Percentiles rank a stretch among this genome's conserved stretches.
These are phyloP conservation scores for Diaporthe ampelina DNA, from an alignment of 2,329 filamentous ascomycete species.

Conservation along the genomic window DNA sequence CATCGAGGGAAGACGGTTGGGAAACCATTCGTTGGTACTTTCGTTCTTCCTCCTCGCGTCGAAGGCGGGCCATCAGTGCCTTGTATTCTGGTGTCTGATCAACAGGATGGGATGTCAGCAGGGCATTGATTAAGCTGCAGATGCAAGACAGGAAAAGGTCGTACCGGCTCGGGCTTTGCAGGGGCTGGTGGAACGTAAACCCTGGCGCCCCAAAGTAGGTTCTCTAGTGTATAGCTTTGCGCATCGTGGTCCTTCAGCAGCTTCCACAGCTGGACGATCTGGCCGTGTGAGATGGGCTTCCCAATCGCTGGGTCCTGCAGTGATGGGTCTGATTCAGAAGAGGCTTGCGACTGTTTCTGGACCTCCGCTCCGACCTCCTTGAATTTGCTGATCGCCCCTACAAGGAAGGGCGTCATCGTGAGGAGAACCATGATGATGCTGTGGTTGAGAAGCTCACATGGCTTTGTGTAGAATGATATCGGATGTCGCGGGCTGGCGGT, in stretches of 20 bases:
- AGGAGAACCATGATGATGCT: slow-evolving; percentile 76
- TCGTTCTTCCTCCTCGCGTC: slow-evolving; percentile 84
- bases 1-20: slow-evolving; percentile 65
- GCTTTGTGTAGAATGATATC: background rate
- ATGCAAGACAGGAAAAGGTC: slow-evolving; percentile 47
- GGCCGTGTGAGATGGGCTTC: slow-evolving; percentile 78
- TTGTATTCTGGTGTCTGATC: slow-evolving; percentile 83
- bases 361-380: slow-evolving; percentile 42
- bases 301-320: slow-evolving; percentile 67
- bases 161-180: slow-evolving; percentile 82
- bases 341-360: slow-evolving; percentile 7
- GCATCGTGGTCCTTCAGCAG: slow-evolving; percentile 56
- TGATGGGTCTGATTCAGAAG: slow-evolving; percentile 57
- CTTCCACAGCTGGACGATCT: slow-evolving; percentile 75
- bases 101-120: slow-evolving; percentile 38
- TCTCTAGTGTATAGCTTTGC: slow-evolving; percentile 69
- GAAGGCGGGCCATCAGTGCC: slow-evolving; percentile 87
- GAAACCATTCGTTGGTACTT: slow-evolving; percentile 86
- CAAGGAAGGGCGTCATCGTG: slow-evolving; percentile 79
- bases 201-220: slow-evolving; percentile 77
- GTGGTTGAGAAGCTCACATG: background rate
- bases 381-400: slow-evolving; percentile 68
- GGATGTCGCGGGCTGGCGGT: background rate
- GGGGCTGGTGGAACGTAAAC: slow-evolving; percentile 86
- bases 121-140: slow-evolving; percentile 27